Base-by-base conservation (phyloP, 768 basidiomycete genomes). In the Mrakia hoshinonis region DNA sequence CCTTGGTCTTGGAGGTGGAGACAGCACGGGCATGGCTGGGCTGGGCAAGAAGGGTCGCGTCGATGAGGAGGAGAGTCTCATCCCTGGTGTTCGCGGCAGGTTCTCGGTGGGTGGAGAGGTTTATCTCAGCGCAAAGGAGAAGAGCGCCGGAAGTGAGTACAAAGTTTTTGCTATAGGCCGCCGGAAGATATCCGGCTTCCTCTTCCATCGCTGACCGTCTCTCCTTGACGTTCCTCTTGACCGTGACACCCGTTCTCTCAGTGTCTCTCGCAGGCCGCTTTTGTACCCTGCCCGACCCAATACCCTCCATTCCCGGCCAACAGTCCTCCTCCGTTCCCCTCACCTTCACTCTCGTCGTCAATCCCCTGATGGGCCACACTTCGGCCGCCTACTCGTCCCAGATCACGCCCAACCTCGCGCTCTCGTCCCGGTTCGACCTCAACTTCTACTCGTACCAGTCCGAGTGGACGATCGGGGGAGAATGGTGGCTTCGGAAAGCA, bases 361-460 rank as follows among this genome's bases (percentile, higher is more conserved):
- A 96, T 78, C 95, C 95, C 0, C 92, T 98, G 85, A 86, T 97
- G 71, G 95, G 95, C 0, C 93, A 97, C 77, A 83, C 97, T 60
- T 91, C 91, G 1, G 84, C 89, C 9, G 92, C 94, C 47, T 97
- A 97, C 78, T 88, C 92, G 0, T 91, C 94, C 2, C 89, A 88
- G 66, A 87, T 91, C 11, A 90, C 90, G 6, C 85, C 85, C 15
- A 90, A 95, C 78, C 85, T 97, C 51, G 87, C 91, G 0, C 78
- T 98, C 24, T 90, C 90, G 63, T 89, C 91, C 0, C 86, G 79
- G 38, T 98, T 94, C 77, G 92, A 97, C 78, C 92, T 97, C 81
- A 98, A 98, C 77, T 85, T 94, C 34, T 96, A 97, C 78, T 93
- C 91, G 80, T 97, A 92, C 79, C 92, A 95, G 75, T 93, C 91